Conservation (phyloP, 495 filamentous ascomycete genomes). For the Pseudevernia furfuracea region DNA sequence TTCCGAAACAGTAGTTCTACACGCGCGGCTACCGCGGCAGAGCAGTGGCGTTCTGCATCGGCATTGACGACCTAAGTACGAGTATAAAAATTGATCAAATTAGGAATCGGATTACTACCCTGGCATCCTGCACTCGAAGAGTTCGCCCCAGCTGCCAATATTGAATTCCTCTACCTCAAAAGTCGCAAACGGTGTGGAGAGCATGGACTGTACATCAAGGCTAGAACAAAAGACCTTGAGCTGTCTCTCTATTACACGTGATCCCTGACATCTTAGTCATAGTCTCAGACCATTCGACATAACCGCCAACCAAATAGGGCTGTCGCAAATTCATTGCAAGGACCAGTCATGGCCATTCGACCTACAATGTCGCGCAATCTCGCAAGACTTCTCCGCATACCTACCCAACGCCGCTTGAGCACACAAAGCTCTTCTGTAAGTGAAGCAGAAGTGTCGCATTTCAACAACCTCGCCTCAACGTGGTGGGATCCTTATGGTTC, state of each 20-base stretch:
- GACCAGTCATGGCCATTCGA: slow-evolving; percentile 6
- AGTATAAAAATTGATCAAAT: too few relatives aligned
- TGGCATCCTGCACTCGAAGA: neutral
- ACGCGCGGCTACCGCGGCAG: neutral
- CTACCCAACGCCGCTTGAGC: slow-evolving; percentile 12
- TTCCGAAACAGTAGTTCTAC: neutral
- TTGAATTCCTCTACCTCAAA: neutral
- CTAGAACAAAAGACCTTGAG: neutral
- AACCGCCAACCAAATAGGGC: neutral
- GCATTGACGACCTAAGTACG: neutral
- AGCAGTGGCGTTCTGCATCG: neutral
- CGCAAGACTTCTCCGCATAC: slow-evolving; percentile 5
- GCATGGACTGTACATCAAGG: neutral
- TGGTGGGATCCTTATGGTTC: slow-evolving; percentile 98
- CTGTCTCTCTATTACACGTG: neutral
- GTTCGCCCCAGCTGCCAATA: neutral
- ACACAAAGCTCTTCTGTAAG: slow-evolving; percentile 63
- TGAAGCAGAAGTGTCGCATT: slow-evolving; percentile 81
- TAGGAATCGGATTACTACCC: neutral
- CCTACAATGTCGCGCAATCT: slow-evolving; percentile 10
- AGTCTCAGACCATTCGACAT: neutral
- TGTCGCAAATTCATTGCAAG: neutral
- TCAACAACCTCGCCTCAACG: slow-evolving; percentile 80
- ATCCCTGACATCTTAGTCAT: neutral
- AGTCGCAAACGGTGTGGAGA: neutral